Conservation (phyloP, 768 basidiomycete species). For the Dioszegia aurantiaca region DNA sequence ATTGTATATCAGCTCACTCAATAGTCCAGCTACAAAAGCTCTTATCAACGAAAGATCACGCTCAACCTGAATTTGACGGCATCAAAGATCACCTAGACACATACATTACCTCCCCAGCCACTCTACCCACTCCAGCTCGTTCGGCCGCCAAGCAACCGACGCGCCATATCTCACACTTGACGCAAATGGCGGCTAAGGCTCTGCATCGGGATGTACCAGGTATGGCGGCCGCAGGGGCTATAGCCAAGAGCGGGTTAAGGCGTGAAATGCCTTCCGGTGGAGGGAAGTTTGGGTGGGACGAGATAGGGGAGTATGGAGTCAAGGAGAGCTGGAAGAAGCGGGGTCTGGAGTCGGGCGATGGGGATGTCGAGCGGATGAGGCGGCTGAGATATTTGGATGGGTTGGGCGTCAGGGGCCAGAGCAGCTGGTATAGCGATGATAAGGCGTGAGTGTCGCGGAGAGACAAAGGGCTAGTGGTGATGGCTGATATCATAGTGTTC, state of each 20-base stretch:
- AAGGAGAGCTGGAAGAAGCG: constrained; percentile 38
- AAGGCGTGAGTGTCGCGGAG: constrained; percentile 14
- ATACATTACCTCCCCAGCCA: constrained; percentile 63
- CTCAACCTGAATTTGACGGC: constrained; percentile 76
- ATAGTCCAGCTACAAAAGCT: constrained; percentile 87
- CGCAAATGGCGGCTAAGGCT: constrained; percentile 80
- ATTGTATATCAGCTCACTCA: constrained; percentile 3
- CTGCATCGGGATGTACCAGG: constrained; percentile 70
- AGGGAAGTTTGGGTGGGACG: constrained; percentile 39
- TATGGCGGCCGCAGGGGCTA: constrained; percentile 27
- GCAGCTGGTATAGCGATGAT: constrained; percentile 78
- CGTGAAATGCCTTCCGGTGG: constrained; percentile 15
- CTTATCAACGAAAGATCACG: constrained; percentile 76
- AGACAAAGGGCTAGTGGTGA: background rate
- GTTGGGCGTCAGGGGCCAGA: constrained; percentile 56
- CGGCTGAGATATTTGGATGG: constrained; percentile 62
- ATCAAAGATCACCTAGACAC: constrained; percentile 97
- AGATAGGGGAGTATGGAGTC: constrained; percentile 37
- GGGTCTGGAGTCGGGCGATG: constrained; percentile 32
- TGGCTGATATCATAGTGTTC: constrained; percentile 57
- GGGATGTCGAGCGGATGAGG: constrained; percentile 68
- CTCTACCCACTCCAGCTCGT: constrained; percentile 15
- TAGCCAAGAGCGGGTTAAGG: background rate
- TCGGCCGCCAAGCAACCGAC: constrained; percentile 5
- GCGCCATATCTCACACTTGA: constrained; percentile 52